Percentiles rank a stretch among this genome's conserved stretches.
These are phyloP conservation scores for Fusarium illudens DNA, from an alignment of 2,329 filamentous ascomycete species.

Conservation along the genomic window DNA sequence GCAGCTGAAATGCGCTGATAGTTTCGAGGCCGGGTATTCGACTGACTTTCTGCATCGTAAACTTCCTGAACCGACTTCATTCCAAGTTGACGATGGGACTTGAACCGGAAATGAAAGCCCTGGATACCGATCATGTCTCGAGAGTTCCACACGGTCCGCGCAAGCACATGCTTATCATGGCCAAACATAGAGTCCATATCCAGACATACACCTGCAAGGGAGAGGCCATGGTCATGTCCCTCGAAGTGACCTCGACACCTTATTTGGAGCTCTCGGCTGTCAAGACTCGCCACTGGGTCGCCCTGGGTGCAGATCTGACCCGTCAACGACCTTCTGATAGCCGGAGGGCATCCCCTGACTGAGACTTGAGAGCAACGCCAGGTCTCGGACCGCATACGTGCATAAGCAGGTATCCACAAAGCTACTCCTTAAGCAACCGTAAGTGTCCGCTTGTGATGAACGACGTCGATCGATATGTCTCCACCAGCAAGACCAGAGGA, in stretches of 20 bases:
- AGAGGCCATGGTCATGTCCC: not conserved
- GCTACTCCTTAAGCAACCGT: not conserved
- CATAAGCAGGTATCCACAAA: constrained; percentile 2
- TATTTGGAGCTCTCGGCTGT: not conserved
- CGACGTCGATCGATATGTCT: not conserved
- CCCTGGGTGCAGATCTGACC: not conserved
- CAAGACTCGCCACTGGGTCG: not conserved
- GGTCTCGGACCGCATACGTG: not conserved
- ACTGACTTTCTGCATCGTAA: not conserved
- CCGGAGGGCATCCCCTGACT: not conserved
- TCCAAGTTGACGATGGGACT: not conserved
- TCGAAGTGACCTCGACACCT: not conserved
- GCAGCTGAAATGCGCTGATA: not conserved
- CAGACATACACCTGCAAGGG: not conserved
- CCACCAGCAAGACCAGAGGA: not conserved
- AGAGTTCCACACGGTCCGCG: not conserved
- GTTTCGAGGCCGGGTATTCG: not conserved
- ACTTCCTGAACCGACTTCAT: not conserved
- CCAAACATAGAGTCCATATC: not conserved
- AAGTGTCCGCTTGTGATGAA: not conserved
- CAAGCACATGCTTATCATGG: not conserved
- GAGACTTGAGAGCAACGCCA: constrained; percentile 1
- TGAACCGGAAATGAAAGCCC: not conserved
- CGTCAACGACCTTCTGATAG: not conserved
- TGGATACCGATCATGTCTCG: not conserved